These are phyloP conservation scores for Pyrenophora teres DNA, from an alignment of 2,329 filamentous ascomycete species.

Conservation along the genomic window DNA sequence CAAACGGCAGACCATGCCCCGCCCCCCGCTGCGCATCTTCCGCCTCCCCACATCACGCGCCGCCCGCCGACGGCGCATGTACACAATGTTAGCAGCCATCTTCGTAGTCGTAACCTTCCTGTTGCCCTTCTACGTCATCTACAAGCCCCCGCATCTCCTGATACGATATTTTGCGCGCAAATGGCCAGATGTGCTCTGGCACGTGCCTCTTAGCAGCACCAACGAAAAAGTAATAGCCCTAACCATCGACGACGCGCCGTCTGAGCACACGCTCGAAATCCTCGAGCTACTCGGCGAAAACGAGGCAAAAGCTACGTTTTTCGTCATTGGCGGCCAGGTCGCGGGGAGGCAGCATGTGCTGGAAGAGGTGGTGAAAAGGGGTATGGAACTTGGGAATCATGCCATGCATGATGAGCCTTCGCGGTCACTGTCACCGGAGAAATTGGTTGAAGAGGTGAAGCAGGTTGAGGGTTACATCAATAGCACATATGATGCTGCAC, in stretches of 20 bases:
- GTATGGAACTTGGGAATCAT: conserved; percentile 75
- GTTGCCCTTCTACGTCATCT: conserved; percentile 66
- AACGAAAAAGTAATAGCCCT: conserved; percentile 72
- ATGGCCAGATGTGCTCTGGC: conserved; percentile 81
- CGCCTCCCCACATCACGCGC: conserved; percentile 46
- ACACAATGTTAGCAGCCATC: conserved; percentile 44
- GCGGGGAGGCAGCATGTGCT: conserved; percentile 57
- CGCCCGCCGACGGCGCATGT: conserved; percentile 45
- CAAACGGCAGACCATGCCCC: conserved; percentile 29
- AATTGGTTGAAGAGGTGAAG: conserved; percentile 67
- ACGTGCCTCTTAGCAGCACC: conserved; percentile 52
- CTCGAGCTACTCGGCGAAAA: conserved; percentile 67
- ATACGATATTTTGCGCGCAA: conserved; percentile 71
- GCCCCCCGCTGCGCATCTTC: conserved; percentile 35
- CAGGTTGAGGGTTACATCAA: conserved; percentile 66
- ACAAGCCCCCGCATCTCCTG: conserved; percentile 76
- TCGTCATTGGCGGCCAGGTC: conserved; percentile 82
- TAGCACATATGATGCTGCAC: conserved; percentile 57
- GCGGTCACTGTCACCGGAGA: conserved; percentile 61
- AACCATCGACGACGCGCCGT: conserved; percentile 87
- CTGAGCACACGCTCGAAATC: conserved; percentile 71
- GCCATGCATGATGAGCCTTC: conserved; percentile 86
- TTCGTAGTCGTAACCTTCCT: conserved; percentile 34
- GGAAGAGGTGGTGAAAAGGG: conserved; percentile 57
- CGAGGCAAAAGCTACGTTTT: conserved; percentile 79